These are phyloP conservation scores for Candida pini DNA, from an alignment of 805 yeast species.

Conservation along the genomic window DNA sequence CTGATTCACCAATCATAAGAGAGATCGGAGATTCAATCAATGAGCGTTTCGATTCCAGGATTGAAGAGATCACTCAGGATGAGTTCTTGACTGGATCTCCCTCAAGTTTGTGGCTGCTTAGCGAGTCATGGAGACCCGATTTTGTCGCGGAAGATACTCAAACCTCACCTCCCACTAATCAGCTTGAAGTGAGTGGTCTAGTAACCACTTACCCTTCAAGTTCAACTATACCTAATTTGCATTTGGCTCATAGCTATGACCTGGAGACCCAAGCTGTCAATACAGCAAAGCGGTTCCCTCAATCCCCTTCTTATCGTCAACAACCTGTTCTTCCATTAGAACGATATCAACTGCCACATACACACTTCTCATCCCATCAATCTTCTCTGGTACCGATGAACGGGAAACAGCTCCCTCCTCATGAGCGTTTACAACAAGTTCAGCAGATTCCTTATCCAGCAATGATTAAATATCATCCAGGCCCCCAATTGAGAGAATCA, in stretches of 20 bases:
- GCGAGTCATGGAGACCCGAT: constrained; percentile 15
- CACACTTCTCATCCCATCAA: background rate
- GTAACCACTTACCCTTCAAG: too few species aligned
- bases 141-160: background rate
- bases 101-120: constrained; percentile 16
- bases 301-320: background rate
- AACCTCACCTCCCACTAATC: background rate
- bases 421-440: too few species aligned
- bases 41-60: background rate
- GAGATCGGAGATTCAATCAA: background rate
- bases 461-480: too few species aligned
- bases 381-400: too few species aligned
- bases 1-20: background rate
- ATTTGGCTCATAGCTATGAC: too few species aligned
- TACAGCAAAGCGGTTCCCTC: background rate
- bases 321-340: background rate
- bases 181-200: too few species aligned
- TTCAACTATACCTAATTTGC: too few species aligned
- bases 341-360: background rate
- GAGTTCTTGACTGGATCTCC: constrained; percentile 6
- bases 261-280: background rate
- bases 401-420: too few species aligned
- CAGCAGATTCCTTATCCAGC: too few species aligned
- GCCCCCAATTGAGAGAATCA: too few species aligned
- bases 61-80: background rate